A percentile compares a stretch with the other conserved stretches of the same genome.
phyloP scores from a whole-genome alignment of 2,329 filamentous ascomycete species.

The Fusarium equiseti region DNA sequence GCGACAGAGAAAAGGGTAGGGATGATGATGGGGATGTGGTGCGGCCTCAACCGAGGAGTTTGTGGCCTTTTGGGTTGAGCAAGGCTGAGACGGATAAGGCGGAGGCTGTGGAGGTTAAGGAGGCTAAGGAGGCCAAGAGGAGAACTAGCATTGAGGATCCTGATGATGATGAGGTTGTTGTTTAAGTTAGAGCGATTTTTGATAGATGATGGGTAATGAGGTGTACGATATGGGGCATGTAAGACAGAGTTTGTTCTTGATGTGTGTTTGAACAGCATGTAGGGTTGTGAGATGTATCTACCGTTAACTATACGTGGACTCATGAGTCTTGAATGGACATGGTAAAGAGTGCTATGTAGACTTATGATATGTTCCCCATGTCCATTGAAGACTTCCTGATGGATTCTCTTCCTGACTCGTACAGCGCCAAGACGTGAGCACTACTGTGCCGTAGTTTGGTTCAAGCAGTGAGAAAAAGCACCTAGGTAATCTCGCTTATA shows the following conservation, averaged over 20 bases:
- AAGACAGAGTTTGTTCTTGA: background rate
- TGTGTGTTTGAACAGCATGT: too few species aligned
- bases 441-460: constrained; percentile 5
- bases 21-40: constrained; percentile 60
- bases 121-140: constrained; percentile 59
- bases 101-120: constrained; percentile 62
- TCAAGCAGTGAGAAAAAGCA: background rate
- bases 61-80: constrained; percentile 68
- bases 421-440: constrained; percentile 6
- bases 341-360: too few species aligned
- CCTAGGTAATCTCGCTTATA: constrained; percentile 20
- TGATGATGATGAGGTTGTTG: constrained; percentile 65
- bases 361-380: background rate
- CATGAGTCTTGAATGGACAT: too few species aligned
- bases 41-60: constrained; percentile 66
- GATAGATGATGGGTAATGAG: constrained; percentile 26
- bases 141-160: constrained; percentile 71
- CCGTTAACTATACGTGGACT: too few species aligned
- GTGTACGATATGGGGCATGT: constrained; percentile 34
- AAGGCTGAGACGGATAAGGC: constrained; percentile 53
- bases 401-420: background rate
- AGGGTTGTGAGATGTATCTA: too few species aligned
- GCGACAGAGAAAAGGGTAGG: constrained; percentile 25
- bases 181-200: constrained; percentile 38
- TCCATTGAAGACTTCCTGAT: background rate